These are phyloP conservation scores for Amanita pallidorosea DNA, from an alignment of 768 basidiomycete species.

Conservation along the genomic window DNA sequence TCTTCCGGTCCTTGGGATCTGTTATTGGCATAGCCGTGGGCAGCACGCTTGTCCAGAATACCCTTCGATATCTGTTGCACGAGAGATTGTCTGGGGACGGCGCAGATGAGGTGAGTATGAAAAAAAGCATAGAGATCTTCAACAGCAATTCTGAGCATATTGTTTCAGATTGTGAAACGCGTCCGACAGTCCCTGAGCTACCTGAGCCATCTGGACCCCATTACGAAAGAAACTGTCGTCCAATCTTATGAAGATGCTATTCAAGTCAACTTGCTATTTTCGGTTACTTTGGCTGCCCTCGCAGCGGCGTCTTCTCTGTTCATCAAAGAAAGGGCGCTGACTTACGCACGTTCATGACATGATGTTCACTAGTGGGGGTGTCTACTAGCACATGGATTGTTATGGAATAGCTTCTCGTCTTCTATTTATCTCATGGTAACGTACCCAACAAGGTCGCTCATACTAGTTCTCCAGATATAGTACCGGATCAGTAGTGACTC, in stretches of 20 bases:
- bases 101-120: constrained; percentile 36
- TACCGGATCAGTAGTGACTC: too few relatives aligned
- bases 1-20: constrained; percentile 54
- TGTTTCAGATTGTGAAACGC: constrained; percentile 30
- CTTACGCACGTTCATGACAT: constrained; percentile 1
- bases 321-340: constrained; percentile 39
- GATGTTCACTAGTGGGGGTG: too few relatives aligned
- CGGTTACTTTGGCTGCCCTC: constrained; percentile 26
- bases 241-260: constrained; percentile 34
- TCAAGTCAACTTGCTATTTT: constrained; percentile 37
- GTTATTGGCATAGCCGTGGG: constrained; percentile 48
- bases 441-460: too few relatives aligned
- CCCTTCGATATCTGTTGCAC: constrained; percentile 33
- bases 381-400: too few relatives aligned
- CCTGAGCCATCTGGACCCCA: constrained; percentile 30
- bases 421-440: too few relatives aligned
- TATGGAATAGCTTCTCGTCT: too few relatives aligned
- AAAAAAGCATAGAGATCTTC: constrained; percentile 6
- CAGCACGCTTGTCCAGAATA: constrained; percentile 45
- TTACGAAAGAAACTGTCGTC: constrained; percentile 23
- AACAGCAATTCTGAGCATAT: neutral
- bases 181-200: constrained; percentile 41
- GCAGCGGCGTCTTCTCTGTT: constrained; percentile 35
- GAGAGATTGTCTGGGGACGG: constrained; percentile 30
- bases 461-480: too few relatives aligned